phyloP scores from a whole-genome alignment of 2,329 filamentous ascomycete genomes.

The Eutypella sp. region DNA sequence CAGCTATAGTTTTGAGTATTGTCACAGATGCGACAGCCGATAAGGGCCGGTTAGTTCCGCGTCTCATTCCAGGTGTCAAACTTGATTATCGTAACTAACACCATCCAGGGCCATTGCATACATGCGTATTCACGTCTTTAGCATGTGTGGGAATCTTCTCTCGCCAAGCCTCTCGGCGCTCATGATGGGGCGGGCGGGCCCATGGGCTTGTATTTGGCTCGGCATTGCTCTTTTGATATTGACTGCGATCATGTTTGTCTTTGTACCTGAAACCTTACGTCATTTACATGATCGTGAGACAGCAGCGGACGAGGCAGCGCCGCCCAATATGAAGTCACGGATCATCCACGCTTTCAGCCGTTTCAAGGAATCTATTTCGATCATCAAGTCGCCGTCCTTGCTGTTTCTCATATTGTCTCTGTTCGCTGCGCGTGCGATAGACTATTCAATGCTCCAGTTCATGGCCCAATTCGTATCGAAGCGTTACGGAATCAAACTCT shows the following conservation, averaged over 20 bases:
- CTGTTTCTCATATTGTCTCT: slow-evolving; percentile 17
- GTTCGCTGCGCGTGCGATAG: slow-evolving; percentile 14
- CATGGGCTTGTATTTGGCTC: slow-evolving; percentile 21
- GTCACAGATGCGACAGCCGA: slow-evolving; percentile 31
- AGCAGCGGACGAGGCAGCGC: slow-evolving; percentile 1
- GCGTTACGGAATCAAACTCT: slow-evolving; percentile 23
- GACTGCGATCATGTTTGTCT: slow-evolving; percentile 15
- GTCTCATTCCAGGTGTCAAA: neutral
- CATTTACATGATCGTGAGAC: slow-evolving; percentile 2
- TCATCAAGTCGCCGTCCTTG: slow-evolving; percentile 19
- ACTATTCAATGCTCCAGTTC: slow-evolving; percentile 16
- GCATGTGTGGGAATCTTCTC: slow-evolving; percentile 37
- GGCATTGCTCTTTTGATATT: slow-evolving; percentile 11
- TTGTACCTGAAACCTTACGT: slow-evolving; percentile 24
- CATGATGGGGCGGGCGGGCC: slow-evolving; percentile 22
- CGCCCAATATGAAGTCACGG: slow-evolving; percentile 4
- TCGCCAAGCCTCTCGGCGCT: slow-evolving; percentile 22
- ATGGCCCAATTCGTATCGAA: slow-evolving; percentile 28
- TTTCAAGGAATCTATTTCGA: slow-evolving; percentile 22
- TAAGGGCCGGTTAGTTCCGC: slow-evolving; percentile 24
- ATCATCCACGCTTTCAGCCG: slow-evolving; percentile 10
- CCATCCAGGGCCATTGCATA: slow-evolving; percentile 32
- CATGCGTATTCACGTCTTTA: slow-evolving; percentile 49
- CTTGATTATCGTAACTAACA: neutral
- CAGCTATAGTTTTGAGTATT: slow-evolving; percentile 30